phyloP scores from a whole-genome alignment of 208 protist genomes.

The Lotmaria passim region DNA sequence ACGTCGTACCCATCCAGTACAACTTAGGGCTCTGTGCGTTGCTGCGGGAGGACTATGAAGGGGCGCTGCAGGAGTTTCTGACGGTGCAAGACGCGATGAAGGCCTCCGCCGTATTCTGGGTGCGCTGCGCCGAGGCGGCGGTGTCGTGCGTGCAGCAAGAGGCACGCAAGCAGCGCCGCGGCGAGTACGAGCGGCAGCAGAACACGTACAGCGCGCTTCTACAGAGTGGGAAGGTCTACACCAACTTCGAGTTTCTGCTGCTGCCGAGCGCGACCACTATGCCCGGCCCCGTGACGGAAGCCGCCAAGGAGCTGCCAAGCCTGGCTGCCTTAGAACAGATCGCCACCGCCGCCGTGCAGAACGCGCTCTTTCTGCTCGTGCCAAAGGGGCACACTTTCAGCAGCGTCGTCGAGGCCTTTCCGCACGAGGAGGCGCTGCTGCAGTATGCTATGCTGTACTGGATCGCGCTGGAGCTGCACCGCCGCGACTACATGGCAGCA shows the following conservation, averaged over 20 bases:
- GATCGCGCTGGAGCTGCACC: conserved; percentile 72
- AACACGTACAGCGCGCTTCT: conserved; percentile 63
- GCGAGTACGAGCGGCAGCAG: conserved; percentile 83
- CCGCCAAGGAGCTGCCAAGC: conserved; percentile 30
- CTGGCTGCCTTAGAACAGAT: conserved; percentile 53
- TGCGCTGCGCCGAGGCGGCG: conserved; percentile 82
- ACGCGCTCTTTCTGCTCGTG: conserved; percentile 81
- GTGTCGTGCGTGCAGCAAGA: conserved; percentile 61
- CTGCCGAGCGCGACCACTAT: conserved; percentile 67
- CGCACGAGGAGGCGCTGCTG: conserved; percentile 59
- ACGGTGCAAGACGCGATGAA: conserved; percentile 78
- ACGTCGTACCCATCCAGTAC: conserved; percentile 70
- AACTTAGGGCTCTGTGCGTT: conserved; percentile 88
- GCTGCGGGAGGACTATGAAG: conserved; percentile 76
- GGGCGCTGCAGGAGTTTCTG: conserved; percentile 75
- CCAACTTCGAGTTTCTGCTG: conserved; percentile 83
- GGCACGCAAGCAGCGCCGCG: conserved; percentile 35
- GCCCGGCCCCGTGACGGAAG: conserved; percentile 48
- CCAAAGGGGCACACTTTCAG: conserved; percentile 62
- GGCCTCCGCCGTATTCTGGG: conserved; percentile 80
- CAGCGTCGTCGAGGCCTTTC: conserved; percentile 64
- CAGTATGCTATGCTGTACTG: conserved; percentile 84
- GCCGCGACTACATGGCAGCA: conserved; percentile 81
- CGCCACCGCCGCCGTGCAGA: conserved; percentile 68
- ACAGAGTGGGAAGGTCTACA: conserved; percentile 66